phyloP scores from a whole-genome alignment of 352 stramenopile species.

The Globisporangium megalacanthum region DNA sequence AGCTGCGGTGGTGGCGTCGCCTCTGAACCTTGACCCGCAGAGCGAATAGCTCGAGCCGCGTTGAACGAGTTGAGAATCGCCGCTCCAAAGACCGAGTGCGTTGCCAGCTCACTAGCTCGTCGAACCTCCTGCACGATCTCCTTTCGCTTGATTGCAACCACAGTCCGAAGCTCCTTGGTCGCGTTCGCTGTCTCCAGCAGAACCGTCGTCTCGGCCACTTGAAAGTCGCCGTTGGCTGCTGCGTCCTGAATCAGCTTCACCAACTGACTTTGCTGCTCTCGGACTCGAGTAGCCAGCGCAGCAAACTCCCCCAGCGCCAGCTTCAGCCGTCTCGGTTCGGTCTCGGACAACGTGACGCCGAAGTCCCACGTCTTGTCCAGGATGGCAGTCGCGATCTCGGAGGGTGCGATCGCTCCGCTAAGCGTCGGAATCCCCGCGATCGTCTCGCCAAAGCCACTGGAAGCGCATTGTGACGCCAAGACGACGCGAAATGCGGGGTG shows the following conservation, averaged over 20 bases:
- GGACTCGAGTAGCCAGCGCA: slow-evolving; percentile 10
- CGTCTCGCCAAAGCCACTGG: slow-evolving; percentile 32
- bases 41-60: background rate
- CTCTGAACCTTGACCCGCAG: background rate
- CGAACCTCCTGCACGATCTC: slow-evolving; percentile 15
- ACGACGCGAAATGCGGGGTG: slow-evolving; percentile 39
- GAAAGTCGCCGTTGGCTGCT: slow-evolving; percentile 36
- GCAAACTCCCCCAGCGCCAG: slow-evolving; percentile 25
- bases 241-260: slow-evolving; percentile 37
- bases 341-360: background rate
- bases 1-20: slow-evolving; percentile 14
- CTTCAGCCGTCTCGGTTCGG: slow-evolving; percentile 16
- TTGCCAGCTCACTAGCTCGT: slow-evolving; percentile 12
- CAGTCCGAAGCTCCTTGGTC: slow-evolving; percentile 23
- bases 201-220: slow-evolving; percentile 28
- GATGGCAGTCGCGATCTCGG: slow-evolving; percentile 28
- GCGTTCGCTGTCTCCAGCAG: slow-evolving; percentile 22
- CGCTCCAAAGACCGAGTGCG: slow-evolving; percentile 24
- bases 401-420: slow-evolving; percentile 18
- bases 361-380: slow-evolving; percentile 46
- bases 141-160: slow-evolving; percentile 4
- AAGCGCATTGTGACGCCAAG: slow-evolving; percentile 25
- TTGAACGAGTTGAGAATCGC: slow-evolving; percentile 48
- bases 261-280: slow-evolving; percentile 20
- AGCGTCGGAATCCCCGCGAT: slow-evolving; percentile 30